Conservation (phyloP, 2,329 filamentous ascomycete species). For the Herpotrichia juniperi region DNA sequence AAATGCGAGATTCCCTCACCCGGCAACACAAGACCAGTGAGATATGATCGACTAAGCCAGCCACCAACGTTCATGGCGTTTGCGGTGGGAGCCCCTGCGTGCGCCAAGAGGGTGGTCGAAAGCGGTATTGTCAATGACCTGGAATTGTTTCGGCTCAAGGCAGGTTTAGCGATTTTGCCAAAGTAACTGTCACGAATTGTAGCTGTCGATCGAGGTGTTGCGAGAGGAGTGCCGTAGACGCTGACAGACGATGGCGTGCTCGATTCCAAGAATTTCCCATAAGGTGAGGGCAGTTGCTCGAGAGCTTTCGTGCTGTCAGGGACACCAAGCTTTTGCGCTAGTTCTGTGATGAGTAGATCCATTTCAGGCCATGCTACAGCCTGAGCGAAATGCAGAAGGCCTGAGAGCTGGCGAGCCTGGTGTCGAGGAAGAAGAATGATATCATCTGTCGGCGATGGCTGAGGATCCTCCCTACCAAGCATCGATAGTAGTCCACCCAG, state of each 20-base stretch:
- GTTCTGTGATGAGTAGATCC: slow-evolving; percentile 42
- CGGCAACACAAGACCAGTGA: slow-evolving; percentile 61
- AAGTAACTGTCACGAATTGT: slow-evolving; percentile 43
- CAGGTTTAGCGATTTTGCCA: slow-evolving; percentile 35
- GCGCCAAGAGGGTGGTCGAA: slow-evolving; percentile 24
- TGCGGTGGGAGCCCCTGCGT: slow-evolving; percentile 18
- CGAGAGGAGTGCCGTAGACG: slow-evolving; percentile 46
- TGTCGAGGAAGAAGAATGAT: slow-evolving; percentile 43
- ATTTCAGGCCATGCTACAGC: slow-evolving; percentile 57
- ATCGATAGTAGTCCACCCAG: slow-evolving; percentile 35
- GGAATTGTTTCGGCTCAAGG: slow-evolving; percentile 30
- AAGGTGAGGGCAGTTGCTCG: slow-evolving; percentile 22
- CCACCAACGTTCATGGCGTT: slow-evolving; percentile 49
- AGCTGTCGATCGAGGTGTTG: slow-evolving; percentile 39
- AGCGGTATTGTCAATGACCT: slow-evolving; percentile 39
- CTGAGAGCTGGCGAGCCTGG: slow-evolving; percentile 53
- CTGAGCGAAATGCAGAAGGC: slow-evolving; percentile 58
- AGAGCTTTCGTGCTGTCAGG: slow-evolving; percentile 18
- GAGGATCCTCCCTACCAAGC: slow-evolving; percentile 26
- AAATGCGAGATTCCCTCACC: slow-evolving; percentile 61
- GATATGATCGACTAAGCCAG: slow-evolving; percentile 62
- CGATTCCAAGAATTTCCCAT: slow-evolving; percentile 29
- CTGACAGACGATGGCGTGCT: slow-evolving; percentile 39
- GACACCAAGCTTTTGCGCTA: slow-evolving; percentile 45
- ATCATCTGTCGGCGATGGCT: slow-evolving; percentile 22